phyloP scores from a whole-genome alignment of 2,329 filamentous ascomycete species.

The Ophiostoma sp. region DNA sequence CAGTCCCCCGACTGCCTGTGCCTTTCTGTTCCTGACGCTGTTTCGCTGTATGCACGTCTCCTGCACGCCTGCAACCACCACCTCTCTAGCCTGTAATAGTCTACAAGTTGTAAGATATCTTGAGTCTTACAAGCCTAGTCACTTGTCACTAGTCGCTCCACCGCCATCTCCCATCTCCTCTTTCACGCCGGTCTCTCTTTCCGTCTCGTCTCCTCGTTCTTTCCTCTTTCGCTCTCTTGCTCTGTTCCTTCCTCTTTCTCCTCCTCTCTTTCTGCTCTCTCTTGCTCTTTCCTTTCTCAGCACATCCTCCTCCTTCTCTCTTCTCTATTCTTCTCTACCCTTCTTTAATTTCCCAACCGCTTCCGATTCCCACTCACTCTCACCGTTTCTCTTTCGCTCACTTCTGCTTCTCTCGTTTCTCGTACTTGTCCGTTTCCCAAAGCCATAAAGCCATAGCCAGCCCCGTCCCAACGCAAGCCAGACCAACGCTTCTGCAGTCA shows the following conservation, averaged over 20 bases:
- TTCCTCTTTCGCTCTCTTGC: conserved; percentile 30
- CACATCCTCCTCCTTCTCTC: conserved; percentile 6
- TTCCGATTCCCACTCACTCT: conserved; percentile 14
- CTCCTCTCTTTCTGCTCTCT: conserved; percentile 30
- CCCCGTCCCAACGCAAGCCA: conserved; percentile 8
- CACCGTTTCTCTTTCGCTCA: conserved; percentile 34
- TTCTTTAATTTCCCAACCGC: conserved; percentile 17
- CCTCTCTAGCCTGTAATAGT: conserved; percentile 4
- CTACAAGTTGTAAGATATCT: not conserved
- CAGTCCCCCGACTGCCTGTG: not conserved
- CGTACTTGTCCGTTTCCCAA: not conserved
- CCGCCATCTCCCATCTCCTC: conserved; percentile 23
- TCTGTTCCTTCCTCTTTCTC: conserved; percentile 29
- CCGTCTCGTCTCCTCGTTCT: conserved; percentile 31
- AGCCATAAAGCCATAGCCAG: conserved; percentile 8
- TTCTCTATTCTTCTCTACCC: conserved; percentile 11
- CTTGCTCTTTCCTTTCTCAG: conserved; percentile 24
- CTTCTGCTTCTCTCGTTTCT: conserved; percentile 28
- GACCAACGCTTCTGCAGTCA: not conserved
- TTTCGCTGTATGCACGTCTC: conserved; percentile 19
- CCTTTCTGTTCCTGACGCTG: conserved; percentile 30
- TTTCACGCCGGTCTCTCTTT: conserved; percentile 26
- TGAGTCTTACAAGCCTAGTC: not conserved
- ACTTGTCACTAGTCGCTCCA: conserved; percentile 13
- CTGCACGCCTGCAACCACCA: conserved; percentile 17